phyloP scores from a whole-genome alignment of 495 filamentous ascomycete genomes.

The Elaphomyces granulatus region DNA sequence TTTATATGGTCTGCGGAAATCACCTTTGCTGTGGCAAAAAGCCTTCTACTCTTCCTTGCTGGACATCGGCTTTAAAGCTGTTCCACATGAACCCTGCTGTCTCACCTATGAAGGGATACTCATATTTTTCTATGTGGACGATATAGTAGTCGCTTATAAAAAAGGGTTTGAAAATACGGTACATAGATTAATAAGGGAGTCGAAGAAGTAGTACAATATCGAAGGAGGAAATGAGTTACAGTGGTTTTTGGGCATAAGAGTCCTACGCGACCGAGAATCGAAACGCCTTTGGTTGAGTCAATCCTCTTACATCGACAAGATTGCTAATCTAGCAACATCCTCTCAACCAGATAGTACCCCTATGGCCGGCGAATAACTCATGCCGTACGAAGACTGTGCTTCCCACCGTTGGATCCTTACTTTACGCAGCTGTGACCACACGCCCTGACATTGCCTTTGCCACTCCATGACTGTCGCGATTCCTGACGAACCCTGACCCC shows the following conservation, averaged over 20 bases:
- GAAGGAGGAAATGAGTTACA: background rate
- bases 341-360: no score
- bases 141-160: constrained; percentile 8
- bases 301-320: no score
- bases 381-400: constrained; percentile 1
- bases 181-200: constrained; percentile 5
- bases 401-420: constrained; percentile 11
- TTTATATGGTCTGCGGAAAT: constrained; percentile 13
- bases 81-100: constrained; percentile 10
- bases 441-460: constrained; percentile 10
- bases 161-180: background rate
- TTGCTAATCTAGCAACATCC: no score
- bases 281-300: no score
- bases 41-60: constrained; percentile 6
- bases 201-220: constrained; percentile 3
- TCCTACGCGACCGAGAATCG: no score
- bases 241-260: constrained; percentile 11
- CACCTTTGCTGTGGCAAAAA: constrained; percentile 12
- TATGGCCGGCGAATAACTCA: constrained; percentile 1
- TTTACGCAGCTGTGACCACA: constrained; percentile 13
- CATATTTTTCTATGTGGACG: constrained; percentile 15
- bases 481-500: constrained; percentile 10
- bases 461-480: constrained; percentile 7
- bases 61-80: constrained; percentile 7
- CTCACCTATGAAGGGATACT: constrained; percentile 8